Conservation (phyloP, 169 alveolate genomes). For the Besnoitia besnoiti region DNA sequence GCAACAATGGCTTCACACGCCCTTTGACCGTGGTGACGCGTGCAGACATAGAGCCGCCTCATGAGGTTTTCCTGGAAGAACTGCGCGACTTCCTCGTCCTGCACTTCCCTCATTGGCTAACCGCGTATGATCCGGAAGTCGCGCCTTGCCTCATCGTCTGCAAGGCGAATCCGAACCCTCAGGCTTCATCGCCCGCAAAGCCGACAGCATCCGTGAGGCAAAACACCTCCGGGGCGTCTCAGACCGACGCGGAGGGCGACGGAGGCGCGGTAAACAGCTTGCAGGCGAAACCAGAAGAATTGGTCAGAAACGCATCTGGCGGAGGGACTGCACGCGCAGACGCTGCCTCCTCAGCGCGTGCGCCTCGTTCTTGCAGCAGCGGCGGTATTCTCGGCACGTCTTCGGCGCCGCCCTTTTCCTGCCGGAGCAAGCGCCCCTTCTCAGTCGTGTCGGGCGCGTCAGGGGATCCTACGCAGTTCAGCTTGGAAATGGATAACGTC, state of each 20-base stretch:
- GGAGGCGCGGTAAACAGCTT: neutral
- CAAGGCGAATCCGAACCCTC: neutral
- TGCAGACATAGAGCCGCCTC: conserved; percentile 21
- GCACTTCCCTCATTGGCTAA: conserved; percentile 61
- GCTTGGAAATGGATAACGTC: neutral
- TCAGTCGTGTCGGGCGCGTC: neutral
- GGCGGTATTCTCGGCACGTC: neutral
- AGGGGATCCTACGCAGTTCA: neutral
- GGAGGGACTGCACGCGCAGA: neutral
- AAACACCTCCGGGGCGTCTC: neutral
- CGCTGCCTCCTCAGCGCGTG: neutral
- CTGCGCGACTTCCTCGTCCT: conserved; percentile 37
- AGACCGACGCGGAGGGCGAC: neutral
- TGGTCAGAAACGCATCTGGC: neutral
- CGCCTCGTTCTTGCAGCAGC: neutral
- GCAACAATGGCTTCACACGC: conserved; percentile 42
- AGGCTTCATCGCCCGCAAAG: neutral
- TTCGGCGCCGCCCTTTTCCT: neutral
- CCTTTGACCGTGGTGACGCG: conserved; percentile 32
- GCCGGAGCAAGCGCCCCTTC: neutral
- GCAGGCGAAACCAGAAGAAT: neutral
- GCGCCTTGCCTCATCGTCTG: conserved; percentile 43
- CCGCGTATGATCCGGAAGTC: conserved; percentile 64
- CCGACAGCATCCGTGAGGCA: neutral
- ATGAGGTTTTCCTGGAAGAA: conserved; percentile 51